Evolutionary conservation across 2,329 filamentous ascomycete species (phyloP).

Genomic region (Fusarium graminum): DNA sequence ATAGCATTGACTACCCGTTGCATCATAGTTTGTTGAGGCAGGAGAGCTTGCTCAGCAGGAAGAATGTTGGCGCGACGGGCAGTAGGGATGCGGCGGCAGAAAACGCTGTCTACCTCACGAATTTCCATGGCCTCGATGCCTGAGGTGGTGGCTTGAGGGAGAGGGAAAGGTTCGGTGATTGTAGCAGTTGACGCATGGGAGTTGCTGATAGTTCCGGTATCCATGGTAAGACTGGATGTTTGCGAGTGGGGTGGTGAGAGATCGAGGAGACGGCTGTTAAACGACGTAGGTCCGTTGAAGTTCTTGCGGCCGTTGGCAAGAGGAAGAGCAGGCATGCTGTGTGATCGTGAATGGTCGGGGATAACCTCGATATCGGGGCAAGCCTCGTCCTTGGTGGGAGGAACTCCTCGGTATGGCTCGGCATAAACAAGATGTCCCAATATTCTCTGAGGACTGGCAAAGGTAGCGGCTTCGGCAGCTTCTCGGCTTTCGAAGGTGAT

Average conservation of each 20-base stretch:
- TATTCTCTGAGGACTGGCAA: constrained; percentile 78
- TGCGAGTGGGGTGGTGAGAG: constrained; percentile 61
- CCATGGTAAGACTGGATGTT: constrained; percentile 68
- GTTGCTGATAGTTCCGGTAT: constrained; percentile 65
- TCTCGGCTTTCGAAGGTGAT: constrained; percentile 82
- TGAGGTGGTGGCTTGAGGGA: constrained; percentile 36
- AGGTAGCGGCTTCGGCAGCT: constrained; percentile 77
- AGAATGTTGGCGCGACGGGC: constrained; percentile 75
- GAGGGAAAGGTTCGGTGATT: constrained; percentile 53
- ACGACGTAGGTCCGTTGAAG: constrained; percentile 52
- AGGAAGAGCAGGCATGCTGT: constrained; percentile 53
- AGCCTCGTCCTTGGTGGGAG: constrained; percentile 73
- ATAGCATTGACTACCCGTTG: constrained; percentile 75
- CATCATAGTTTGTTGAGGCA: constrained; percentile 74
- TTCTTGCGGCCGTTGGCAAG: constrained; percentile 48
- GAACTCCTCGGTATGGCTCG: constrained; percentile 75
- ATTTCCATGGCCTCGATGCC: constrained; percentile 50
- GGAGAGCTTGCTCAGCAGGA: constrained; percentile 77
- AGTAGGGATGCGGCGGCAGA: constrained; percentile 73
- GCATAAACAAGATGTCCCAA: constrained; percentile 78
- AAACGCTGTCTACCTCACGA: constrained; percentile 57
- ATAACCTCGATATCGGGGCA: constrained; percentile 65
- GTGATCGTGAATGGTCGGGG: constrained; percentile 51
- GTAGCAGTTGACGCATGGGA: constrained; percentile 61
- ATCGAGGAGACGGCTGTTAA: constrained; percentile 56